These are phyloP conservation scores for Candida smagusa DNA, from an alignment of 1,139 yeast genomes.

Conservation along the genomic window DNA sequence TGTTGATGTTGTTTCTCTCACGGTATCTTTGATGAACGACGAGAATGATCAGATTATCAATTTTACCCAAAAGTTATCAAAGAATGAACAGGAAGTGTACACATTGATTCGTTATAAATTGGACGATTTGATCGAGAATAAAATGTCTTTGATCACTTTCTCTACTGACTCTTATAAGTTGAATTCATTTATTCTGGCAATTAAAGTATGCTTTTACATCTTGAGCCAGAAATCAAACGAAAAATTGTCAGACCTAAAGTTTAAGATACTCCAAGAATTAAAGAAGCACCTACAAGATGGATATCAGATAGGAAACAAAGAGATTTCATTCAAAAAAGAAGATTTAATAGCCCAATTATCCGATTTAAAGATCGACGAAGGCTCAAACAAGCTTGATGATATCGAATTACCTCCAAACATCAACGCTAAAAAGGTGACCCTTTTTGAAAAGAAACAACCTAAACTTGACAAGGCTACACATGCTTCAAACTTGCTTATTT, in stretches of 20 bases:
- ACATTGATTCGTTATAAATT: constrained; percentile 17
- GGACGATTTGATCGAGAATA: constrained; percentile 23
- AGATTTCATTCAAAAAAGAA: constrained; percentile 10
- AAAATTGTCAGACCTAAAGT: constrained; percentile 10
- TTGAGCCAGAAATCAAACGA: constrained; percentile 10
- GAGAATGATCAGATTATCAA: constrained; percentile 1
- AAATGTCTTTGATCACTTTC: constrained; percentile 20
- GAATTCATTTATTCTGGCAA: constrained; percentile 22
- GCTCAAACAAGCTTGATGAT: constrained; percentile 28
- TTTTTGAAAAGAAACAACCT: constrained; percentile 6
- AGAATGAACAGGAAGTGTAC: constrained; percentile 3
- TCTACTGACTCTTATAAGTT: constrained; percentile 37
- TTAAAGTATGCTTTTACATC: constrained; percentile 29
- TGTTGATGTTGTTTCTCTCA: constrained; percentile 28
- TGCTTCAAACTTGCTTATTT: constrained; percentile 17
- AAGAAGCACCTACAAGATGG: constrained; percentile 17
- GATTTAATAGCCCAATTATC: constrained; percentile 8
- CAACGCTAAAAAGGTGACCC: constrained; percentile 29
- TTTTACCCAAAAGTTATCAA: constrained; percentile 1
- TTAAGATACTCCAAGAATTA: constrained; percentile 13
- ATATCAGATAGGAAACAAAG: constrained; percentile 8
- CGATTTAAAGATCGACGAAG: constrained; percentile 2
- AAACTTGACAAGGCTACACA: constrained; percentile 9
- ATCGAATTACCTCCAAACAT: constrained; percentile 41
- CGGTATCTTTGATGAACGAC: constrained; percentile 10